Conservation (phyloP, 2,329 filamentous ascomycete genomes). For the Pseudogymnoascus sp. region DNA sequence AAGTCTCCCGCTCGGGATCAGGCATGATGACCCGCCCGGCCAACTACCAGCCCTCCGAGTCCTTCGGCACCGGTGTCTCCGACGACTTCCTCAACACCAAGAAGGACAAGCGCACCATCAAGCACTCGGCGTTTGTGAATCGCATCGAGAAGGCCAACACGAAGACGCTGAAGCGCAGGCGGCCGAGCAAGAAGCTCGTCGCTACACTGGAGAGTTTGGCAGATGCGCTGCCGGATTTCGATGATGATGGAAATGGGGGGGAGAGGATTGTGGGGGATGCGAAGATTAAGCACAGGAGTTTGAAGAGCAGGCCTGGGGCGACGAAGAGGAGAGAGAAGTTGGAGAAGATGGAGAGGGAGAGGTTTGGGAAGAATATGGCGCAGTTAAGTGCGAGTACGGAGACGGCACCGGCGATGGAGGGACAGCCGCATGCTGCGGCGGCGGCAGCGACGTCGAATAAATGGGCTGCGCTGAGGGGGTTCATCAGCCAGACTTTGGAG, state of each 20-base stretch:
- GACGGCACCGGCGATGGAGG: conserved; percentile 24
- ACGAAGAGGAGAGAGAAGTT: conserved; percentile 76
- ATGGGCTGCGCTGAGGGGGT: conserved; percentile 76
- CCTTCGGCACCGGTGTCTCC: conserved; percentile 38
- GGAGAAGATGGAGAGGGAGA: conserved; percentile 70
- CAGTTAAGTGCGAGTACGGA: conserved; percentile 45
- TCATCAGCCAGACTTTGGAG: conserved; percentile 84
- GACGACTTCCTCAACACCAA: conserved; percentile 65
- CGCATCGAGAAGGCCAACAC: conserved; percentile 58
- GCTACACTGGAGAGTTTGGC: conserved; percentile 68
- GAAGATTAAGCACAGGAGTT: conserved; percentile 64
- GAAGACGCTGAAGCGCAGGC: conserved; percentile 54
- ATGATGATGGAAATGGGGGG: conserved; percentile 37
- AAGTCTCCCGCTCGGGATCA: conserved; percentile 45
- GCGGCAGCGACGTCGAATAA: conserved; percentile 44
- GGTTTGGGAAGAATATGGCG: conserved; percentile 79
- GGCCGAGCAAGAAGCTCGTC: conserved; percentile 70
- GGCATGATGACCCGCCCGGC: conserved; percentile 19
- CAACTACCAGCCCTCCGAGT: conserved; percentile 31
- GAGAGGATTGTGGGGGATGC: conserved; percentile 40
- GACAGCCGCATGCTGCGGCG: conserved; percentile 5
- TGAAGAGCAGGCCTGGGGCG: conserved; percentile 69
- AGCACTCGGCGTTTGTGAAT: conserved; percentile 71
- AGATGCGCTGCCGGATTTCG: conserved; percentile 64
- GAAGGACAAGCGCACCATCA: conserved; percentile 74